Percentiles rank a stretch among this genome's conserved stretches.
Conservation (phyloP, 768 basidiomycete genomes). For the Crepidotus variabilis region DNA sequence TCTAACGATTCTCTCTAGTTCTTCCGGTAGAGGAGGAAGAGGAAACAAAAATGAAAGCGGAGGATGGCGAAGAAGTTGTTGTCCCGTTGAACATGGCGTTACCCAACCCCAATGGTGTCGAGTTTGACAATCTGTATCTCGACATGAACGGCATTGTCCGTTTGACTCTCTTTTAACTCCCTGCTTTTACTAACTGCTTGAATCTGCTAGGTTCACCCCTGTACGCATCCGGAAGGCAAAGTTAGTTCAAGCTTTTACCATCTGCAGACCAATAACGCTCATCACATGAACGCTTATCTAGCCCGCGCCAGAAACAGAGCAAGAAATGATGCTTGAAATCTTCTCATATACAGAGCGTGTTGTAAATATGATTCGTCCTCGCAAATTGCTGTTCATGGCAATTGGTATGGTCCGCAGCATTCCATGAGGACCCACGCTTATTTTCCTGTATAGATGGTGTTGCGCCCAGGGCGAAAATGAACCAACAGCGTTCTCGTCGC, state of each 20-base stretch:
- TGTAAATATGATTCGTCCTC: constrained; percentile 93
- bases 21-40: constrained; percentile 83
- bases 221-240: constrained; percentile 98
- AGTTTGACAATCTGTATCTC: constrained; percentile 95
- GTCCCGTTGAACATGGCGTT: constrained; percentile 76
- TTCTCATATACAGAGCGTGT: constrained; percentile 97
- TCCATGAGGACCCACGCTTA: background rate
- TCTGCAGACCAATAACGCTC: background rate
- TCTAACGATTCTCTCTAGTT: constrained; percentile 36
- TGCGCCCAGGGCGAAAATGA: constrained; percentile 99
- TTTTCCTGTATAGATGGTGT: constrained; percentile 72
- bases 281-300: constrained; percentile 25
- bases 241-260: constrained; percentile 30
- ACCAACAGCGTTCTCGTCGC: constrained; percentile 95
- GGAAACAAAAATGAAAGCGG: constrained; percentile 62
- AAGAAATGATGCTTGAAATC: constrained; percentile 98
- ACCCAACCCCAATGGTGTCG: constrained; percentile 92
- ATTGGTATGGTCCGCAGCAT: constrained; percentile 60
- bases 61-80: constrained; percentile 60
- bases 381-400: constrained; percentile 96
- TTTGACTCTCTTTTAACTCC: constrained; percentile 9
- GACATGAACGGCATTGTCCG: constrained; percentile 99
- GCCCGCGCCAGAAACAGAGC: constrained; percentile 96
- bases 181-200: constrained; percentile 2
- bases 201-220: constrained; percentile 80